These are phyloP conservation scores for Ophiocordyceps australis DNA, from an alignment of 2,329 filamentous ascomycete genomes.

Conservation along the genomic window DNA sequence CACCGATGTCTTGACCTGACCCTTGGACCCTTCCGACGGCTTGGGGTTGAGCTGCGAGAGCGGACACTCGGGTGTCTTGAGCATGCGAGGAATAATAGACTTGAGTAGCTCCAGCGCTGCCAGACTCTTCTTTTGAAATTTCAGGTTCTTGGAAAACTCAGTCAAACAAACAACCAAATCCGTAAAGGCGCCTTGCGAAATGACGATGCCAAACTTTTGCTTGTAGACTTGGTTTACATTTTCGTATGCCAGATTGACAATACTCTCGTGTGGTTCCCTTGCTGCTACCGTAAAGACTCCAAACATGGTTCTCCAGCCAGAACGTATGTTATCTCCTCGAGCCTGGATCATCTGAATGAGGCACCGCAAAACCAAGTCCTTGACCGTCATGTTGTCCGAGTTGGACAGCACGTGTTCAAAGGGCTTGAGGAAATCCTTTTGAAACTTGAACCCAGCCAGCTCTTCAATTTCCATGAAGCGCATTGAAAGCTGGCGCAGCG, in stretches of 20 bases:
- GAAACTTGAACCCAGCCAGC: slow-evolving; percentile 95
- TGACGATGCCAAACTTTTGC: slow-evolving; percentile 85
- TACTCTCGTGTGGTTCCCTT: slow-evolving; percentile 79
- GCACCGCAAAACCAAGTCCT: slow-evolving; percentile 92
- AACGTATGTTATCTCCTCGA: slow-evolving; percentile 87
- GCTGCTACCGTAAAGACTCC: slow-evolving; percentile 95
- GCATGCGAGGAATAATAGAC: slow-evolving; percentile 84
- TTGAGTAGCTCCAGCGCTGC: slow-evolving; percentile 92
- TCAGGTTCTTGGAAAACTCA: slow-evolving; percentile 96
- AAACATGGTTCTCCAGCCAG: slow-evolving; percentile 98
- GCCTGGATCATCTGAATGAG: slow-evolving; percentile 99
- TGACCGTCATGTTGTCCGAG: slow-evolving; percentile 77
- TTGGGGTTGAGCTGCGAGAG: slow-evolving; percentile 46
- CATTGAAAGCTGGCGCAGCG: slow-evolving; percentile 89
- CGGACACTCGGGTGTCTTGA: slow-evolving; percentile 88
- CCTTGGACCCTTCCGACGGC: slow-evolving; percentile 25
- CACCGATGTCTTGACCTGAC: slow-evolving; percentile 63
- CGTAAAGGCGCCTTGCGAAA: slow-evolving; percentile 90
- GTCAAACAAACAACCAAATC: slow-evolving; percentile 93
- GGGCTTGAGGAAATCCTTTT: slow-evolving; percentile 96
- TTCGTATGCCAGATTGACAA: slow-evolving; percentile 92
- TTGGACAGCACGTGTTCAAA: slow-evolving; percentile 97
- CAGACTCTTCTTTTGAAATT: slow-evolving; percentile 95
- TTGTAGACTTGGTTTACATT: slow-evolving; percentile 94
- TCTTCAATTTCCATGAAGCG: slow-evolving; percentile 98